Evolutionary conservation across 805 yeast species (phyloP), one percentile per base, ranked within the genome.

Genomic region (Torulaspora quercuum): DNA sequence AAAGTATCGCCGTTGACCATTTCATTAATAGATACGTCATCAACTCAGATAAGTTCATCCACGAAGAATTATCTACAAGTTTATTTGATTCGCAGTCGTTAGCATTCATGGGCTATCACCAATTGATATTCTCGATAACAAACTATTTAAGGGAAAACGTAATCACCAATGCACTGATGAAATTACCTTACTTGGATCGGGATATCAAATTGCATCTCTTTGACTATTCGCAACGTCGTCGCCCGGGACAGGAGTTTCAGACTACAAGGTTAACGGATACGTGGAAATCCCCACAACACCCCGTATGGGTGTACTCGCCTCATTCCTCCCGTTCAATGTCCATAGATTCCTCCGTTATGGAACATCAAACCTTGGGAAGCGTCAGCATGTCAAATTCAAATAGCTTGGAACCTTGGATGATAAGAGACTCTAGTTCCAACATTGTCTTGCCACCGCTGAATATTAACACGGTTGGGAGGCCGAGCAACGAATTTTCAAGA

Each of bases 21-120:
- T 49, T 49, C 25, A 44, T 49, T 28, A 39, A 41, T 17, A 43
- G 44, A 14, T 48, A 45, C 21, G 44, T 48, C 18, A 26, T 39
- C 18, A 46, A 43, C 30, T 10, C 46, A 4, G 49, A 48, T 35
- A 38, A 43, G 5, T 46, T 48, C 18, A 40, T 33, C n/a, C 40
- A 48, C 25, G 37, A 43, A 12, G 46, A 48, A 19, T 22, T 48
- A 11, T 35, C 39, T 16, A 37, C 33, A 7, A 48, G 44, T 9
- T 22, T 49, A n/a, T 46, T 48, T 12, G 42, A 46, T 23, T 27
- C 33, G 6, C 37, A 42, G 10, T 38, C 51, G 5, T 22, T 33
- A 13, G 39, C 37, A 9, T 46, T 31, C 30, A 25, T 33, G 8
- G 54, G 52, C 3, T 50, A 38, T 26, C 46, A 41, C 30, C 39